These are phyloP conservation scores for Apophysomyces sp. DNA, from an alignment of 371 early-diverging fungal genomes.

Conservation along the genomic window DNA sequence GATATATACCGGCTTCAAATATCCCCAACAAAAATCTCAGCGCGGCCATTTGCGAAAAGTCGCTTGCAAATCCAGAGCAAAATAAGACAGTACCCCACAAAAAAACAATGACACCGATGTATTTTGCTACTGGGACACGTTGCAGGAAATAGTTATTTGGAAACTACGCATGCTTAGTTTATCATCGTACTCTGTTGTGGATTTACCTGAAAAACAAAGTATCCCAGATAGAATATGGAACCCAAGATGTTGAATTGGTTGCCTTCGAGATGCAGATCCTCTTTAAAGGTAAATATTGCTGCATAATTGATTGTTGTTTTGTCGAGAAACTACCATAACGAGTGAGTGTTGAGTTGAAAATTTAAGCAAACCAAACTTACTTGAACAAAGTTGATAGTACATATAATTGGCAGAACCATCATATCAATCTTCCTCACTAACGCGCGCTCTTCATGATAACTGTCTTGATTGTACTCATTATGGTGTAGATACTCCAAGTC, in stretches of 20 bases:
- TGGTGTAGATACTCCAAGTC: background rate
- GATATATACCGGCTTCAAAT: slow-evolving; percentile 30
- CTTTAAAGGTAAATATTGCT: slow-evolving; percentile 23
- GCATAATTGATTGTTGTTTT: slow-evolving; percentile 45
- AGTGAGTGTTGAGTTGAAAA: background rate
- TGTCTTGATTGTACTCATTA: background rate
- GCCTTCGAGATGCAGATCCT: slow-evolving; percentile 25
- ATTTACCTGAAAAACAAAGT: slow-evolving; percentile 10
- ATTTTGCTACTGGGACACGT: slow-evolving; percentile 8
- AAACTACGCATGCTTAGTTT: background rate
- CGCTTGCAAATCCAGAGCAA: slow-evolving; percentile 5
- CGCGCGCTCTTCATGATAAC: slow-evolving; percentile 24
- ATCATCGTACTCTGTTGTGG: background rate
- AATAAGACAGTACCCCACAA: slow-evolving; percentile 10
- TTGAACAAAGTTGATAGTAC: slow-evolving; percentile 39
- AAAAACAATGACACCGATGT: slow-evolving; percentile 7
- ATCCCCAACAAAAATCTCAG: slow-evolving; percentile 16
- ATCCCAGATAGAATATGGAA: slow-evolving; percentile 15
- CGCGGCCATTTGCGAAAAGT: slow-evolving; percentile 8
- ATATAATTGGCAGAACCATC: slow-evolving; percentile 33
- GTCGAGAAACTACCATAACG: slow-evolving; percentile 33
- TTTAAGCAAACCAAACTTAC: slow-evolving; percentile 9
- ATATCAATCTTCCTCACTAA: slow-evolving; percentile 38
- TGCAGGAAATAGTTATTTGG: slow-evolving; percentile 13
- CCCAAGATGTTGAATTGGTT: slow-evolving; percentile 27